Conservation (phyloP, 2,329 filamentous ascomycete species). For the Herpotrichia juniperi region DNA sequence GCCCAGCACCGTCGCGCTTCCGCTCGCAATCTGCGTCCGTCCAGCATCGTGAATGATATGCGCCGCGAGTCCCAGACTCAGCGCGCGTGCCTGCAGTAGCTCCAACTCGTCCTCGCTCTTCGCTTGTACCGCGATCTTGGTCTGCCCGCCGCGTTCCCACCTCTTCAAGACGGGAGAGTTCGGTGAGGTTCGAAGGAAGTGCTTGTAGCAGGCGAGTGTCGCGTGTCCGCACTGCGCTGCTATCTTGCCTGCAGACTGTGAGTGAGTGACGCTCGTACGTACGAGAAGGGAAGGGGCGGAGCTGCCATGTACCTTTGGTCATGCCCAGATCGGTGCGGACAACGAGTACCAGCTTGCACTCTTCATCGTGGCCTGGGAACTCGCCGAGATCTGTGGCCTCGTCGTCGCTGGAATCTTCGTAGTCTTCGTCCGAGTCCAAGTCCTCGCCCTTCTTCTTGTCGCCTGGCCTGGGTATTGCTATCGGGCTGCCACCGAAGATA, state of each 20-base stretch:
- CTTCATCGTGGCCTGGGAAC: constrained; percentile 66
- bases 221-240: constrained; percentile 94
- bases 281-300: constrained; percentile 5
- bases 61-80: constrained; percentile 83
- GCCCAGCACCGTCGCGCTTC: constrained; percentile 90
- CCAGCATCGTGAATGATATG: constrained; percentile 95
- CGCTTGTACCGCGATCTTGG: constrained; percentile 90
- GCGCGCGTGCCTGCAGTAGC: constrained; percentile 78
- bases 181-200: constrained; percentile 63
- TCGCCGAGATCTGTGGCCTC: constrained; percentile 44
- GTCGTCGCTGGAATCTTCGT: constrained; percentile 37
- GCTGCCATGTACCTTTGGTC: constrained; percentile 76
- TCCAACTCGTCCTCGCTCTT: constrained; percentile 82
- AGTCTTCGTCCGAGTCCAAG: constrained; percentile 30
- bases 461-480: constrained; percentile 30
- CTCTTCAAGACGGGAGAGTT: constrained; percentile 71
- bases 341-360: constrained; percentile 92
- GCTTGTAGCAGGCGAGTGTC: constrained; percentile 97
- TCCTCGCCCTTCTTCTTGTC: constrained; percentile 12
- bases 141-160: constrained; percentile 88
- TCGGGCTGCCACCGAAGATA: constrained; percentile 65
- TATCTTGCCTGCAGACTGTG: constrained; percentile 76
- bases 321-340: constrained; percentile 95
- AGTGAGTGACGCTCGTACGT: constrained; percentile 5
- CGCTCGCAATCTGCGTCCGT: constrained; percentile 92